phyloP scores from a whole-genome alignment of 2,329 filamentous ascomycete genomes.

The Huntiella savannae region DNA sequence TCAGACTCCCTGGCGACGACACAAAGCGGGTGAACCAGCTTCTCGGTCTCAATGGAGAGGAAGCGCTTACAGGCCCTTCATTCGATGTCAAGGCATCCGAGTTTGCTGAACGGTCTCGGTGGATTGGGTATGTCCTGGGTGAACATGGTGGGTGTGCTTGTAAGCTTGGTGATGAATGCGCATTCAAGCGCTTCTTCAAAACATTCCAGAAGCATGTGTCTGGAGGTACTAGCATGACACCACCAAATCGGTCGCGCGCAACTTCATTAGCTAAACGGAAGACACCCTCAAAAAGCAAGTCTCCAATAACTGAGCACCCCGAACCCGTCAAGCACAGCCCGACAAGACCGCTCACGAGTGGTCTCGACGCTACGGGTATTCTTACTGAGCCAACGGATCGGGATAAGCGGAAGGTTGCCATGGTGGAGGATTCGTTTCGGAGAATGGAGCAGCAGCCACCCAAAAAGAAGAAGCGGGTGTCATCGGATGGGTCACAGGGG shows the following conservation, averaged over 20 bases:
- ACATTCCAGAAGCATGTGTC: conserved; percentile 36
- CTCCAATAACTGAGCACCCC: conserved; percentile 40
- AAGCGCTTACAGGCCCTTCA: conserved; percentile 26
- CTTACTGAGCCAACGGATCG: conserved; percentile 45
- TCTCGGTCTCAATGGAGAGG: conserved; percentile 44
- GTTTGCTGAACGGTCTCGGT: conserved; percentile 39
- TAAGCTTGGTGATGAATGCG: conserved; percentile 41
- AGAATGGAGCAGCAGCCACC: conserved; percentile 40
- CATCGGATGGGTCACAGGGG: conserved; percentile 29
- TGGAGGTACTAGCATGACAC: conserved; percentile 37
- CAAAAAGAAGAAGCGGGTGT: conserved; percentile 41
- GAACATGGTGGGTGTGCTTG: conserved; percentile 70
- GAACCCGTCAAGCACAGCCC: conserved; percentile 25
- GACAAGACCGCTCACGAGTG: conserved; percentile 27
- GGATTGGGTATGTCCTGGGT: conserved; percentile 51
- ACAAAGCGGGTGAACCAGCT: conserved; percentile 36
- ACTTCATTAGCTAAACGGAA: too few species aligned
- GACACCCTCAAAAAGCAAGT: conserved; percentile 44
- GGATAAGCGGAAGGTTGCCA: conserved; percentile 47
- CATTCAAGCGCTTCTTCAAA: conserved; percentile 45
- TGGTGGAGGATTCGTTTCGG: conserved; percentile 44
- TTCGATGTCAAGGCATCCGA: conserved; percentile 39
- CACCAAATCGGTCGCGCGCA: conserved; percentile 43
- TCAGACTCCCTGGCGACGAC: conserved; percentile 36
- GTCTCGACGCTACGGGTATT: conserved; percentile 37